Percentiles rank a stretch among this genome's conserved stretches.
Conservation (phyloP, 495 filamentous ascomycete genomes). For the Penicillium cinerascens region DNA sequence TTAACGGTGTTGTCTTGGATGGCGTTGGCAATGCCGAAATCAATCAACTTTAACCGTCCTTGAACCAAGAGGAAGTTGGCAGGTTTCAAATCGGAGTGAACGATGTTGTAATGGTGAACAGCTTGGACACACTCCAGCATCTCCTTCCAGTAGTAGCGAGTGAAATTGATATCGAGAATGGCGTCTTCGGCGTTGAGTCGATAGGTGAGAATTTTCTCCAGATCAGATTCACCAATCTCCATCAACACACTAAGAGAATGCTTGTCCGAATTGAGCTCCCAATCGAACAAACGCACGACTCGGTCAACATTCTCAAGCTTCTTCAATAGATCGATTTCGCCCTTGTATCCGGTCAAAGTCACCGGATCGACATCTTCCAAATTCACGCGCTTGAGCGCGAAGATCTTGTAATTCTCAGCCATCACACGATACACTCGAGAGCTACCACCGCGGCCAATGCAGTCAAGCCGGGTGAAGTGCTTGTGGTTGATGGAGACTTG, state of each 20-base stretch:
- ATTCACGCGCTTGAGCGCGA: conserved; percentile 89
- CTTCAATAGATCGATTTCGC: conserved; percentile 89
- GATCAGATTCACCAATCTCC: conserved; percentile 95
- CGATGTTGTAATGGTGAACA: conserved; percentile 84
- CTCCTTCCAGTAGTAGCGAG: conserved; percentile 97
- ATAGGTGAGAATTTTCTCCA: conserved; percentile 78
- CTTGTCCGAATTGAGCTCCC: conserved; percentile 86
- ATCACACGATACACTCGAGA: conserved; percentile 94
- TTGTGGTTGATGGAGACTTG: conserved; percentile 87
- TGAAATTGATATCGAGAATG: conserved; percentile 79
- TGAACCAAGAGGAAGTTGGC: conserved; percentile 90
- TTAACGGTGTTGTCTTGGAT: conserved; percentile 97
- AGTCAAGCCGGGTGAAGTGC: conserved; percentile 81
- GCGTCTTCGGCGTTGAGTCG: conserved; percentile 69
- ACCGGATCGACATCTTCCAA: conserved; percentile 84
- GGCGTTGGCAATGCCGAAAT: conserved; percentile 96
- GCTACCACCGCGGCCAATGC: conserved; percentile 86
- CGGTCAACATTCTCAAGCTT: conserved; percentile 79
- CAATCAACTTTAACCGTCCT: conserved; percentile 80
- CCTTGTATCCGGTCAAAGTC: conserved; percentile 85
- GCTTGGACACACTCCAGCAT: conserved; percentile 95
- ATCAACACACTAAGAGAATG: conserved; percentile 87
- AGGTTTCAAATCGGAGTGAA: conserved; percentile 94
- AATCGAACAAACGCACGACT: conserved; percentile 87
- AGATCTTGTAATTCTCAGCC: conserved; percentile 92